phyloP scores from a whole-genome alignment of 495 filamentous ascomycete species.

The Hypomontagnella submonticulosa region DNA sequence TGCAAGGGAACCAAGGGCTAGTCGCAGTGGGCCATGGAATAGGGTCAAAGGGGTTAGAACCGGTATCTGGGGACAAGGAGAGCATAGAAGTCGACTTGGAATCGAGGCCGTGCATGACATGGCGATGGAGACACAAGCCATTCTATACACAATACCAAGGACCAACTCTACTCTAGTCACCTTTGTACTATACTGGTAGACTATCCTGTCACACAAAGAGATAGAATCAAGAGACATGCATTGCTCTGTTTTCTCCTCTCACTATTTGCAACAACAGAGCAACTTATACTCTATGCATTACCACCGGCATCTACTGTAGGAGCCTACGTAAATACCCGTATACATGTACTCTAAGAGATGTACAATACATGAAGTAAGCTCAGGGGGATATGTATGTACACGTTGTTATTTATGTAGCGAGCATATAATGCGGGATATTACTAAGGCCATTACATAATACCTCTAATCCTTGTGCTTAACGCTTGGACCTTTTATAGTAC shows the following conservation, averaged over 20 bases:
- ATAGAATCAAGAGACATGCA: not conserved
- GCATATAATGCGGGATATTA: not conserved
- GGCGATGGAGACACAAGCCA: not conserved
- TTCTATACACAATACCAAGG: not conserved
- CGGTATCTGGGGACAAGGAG: not conserved
- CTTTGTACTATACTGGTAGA: not conserved
- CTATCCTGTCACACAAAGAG: not conserved
- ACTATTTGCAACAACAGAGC: too few species aligned
- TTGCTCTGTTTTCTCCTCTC: not conserved
- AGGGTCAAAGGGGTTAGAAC: not conserved
- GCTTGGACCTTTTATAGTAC: too few species aligned
- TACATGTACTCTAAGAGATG: not conserved
- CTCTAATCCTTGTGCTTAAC: too few species aligned
- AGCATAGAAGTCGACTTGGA: not conserved
- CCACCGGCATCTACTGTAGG: too few species aligned
- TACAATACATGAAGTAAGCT: too few species aligned
- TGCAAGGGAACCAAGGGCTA: not conserved
- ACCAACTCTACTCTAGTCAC: not conserved
- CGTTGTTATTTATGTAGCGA: not conserved
- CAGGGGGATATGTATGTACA: not conserved
- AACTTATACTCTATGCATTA: too few species aligned
- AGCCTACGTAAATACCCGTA: not conserved
- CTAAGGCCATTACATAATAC: too few species aligned
- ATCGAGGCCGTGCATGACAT: not conserved
- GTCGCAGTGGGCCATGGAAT: constrained; percentile 4